A percentile compares a stretch with the other conserved stretches of the same genome.
Evolutionary conservation across 2,329 filamentous ascomycete species (phyloP).

Genomic region (Dryadomyces quercivorus): DNA sequence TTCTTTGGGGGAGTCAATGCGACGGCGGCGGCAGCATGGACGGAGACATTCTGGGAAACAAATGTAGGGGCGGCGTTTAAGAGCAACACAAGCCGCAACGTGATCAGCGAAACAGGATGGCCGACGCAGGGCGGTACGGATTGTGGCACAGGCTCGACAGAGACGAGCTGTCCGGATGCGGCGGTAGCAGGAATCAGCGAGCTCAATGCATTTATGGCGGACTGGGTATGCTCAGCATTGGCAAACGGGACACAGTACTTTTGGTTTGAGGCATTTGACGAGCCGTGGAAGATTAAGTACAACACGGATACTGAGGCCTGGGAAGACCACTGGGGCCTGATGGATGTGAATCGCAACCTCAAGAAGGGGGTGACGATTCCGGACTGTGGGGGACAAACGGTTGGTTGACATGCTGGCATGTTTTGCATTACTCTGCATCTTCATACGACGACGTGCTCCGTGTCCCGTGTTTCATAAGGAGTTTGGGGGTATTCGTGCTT

Average conservation of each 20-base stretch:
- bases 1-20: conserved; percentile 78
- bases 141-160: conserved; percentile 45
- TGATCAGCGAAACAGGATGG: conserved; percentile 91
- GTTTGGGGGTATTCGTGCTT: no score
- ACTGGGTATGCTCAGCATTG: conserved; percentile 73
- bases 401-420: conserved; percentile 16
- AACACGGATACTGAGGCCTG: conserved; percentile 59
- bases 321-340: conserved; percentile 93
- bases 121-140: conserved; percentile 69
- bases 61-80: conserved; percentile 57
- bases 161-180: conserved; percentile 44
- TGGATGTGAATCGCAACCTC: conserved; percentile 74
- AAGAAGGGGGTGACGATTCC: conserved; percentile 79
- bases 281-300: conserved; percentile 81
- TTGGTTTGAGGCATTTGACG: conserved; percentile 95
- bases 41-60: conserved; percentile 65
- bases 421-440: not conserved
- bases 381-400: conserved; percentile 66
- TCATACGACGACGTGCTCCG: not conserved
- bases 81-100: conserved; percentile 49
- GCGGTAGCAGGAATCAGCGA: conserved; percentile 68
- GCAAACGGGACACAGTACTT: conserved; percentile 84
- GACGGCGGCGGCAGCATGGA: conserved; percentile 63
- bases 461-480: no score
- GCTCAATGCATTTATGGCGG: conserved; percentile 75